Base-by-base conservation (phyloP, 148 eudicot genomes). In the Arctostaphylos glauca region DNA sequence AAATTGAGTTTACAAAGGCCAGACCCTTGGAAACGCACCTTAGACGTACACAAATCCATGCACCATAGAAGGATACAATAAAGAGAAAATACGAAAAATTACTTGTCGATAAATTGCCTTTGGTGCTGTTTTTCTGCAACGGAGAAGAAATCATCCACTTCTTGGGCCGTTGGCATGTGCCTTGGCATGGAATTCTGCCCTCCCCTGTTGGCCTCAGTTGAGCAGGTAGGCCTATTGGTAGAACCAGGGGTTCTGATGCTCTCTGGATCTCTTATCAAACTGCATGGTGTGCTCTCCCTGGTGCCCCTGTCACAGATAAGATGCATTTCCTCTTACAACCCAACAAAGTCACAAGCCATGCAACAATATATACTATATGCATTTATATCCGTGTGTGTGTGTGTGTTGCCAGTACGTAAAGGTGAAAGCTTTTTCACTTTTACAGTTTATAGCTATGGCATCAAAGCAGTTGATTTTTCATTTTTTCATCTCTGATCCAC, bases 271-370 rank as follows among this genome's bases (percentile, higher is more conserved):
- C 84, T 83, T 74, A 91, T 86, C 82, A 89, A 81, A 78, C 87
- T 90, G 89, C 89, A 87, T 3, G 94, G 94, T 76, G 94, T 91
- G 88, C 87, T 91, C 73, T 91, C 94, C 84, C 94, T 84, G 15
- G 91, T 87, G 74, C 88, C 83, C 89, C 94, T 91, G 85, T 58
- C 75, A 62, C 76, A 82, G 55, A 76, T 13, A 49, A 81, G 41
- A 50, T 31, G 16, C 9, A 85, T 25, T 74, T 52, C 62, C 41
- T 50, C 9, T 59, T 16, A 78, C 21, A 68, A 47, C 18, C 72
- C 72, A 68, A 59, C 25, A 68, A 16, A 58, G 18, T 5, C n/a
- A 60, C 31, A 12, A 82, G n/a, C 25, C 50, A 72, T 3, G 38
- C 41, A 71, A 7, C 21, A 9, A n/a, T 7, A 25, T 68, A 31